Evolutionary conservation across 2,329 filamentous ascomycete species (phyloP), one percentile per base, ranked within the genome.

Genomic region (Cercospora berteroae): DNA sequence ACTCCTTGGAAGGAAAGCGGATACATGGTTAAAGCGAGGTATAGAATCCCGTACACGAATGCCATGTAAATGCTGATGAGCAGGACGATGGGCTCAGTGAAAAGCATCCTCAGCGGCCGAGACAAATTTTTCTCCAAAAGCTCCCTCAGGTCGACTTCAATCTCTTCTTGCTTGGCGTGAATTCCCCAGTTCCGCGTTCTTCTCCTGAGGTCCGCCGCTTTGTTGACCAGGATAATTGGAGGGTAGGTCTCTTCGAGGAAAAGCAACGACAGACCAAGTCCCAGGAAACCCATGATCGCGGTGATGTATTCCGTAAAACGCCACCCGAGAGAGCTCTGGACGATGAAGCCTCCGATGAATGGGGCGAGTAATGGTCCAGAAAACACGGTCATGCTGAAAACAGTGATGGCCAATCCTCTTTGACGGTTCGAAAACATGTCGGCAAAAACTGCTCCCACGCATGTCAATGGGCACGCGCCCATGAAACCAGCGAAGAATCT

Each of bases 1-100:
- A 93, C 84, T 1, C 79, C 77, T 69, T 89, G 83, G 80, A 95
- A 96, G 58, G 96, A 90, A 55, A 95, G 86, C 0, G 91, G 89
- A 73, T 96, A 96, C 1, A 92, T 91, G 0, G 92, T 94, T 62
- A 97, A 83, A 82, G 95, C 95, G 27, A 94, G 88, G 75, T 95
- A 96, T 1, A 96, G 86, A 0, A 95, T 83, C 5, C 77, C 75
- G 62, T 77, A 78, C 80, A 78, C 70, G 67, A 76, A 77, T 2
- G 72, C 70, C 70, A 76, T 75, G 72, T 84, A 58, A 65, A 83
- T 79, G 20, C 80, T 80, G 50, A 84, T 75, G 1, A 83, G 73
- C 18, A 84, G 73, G 0, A 84, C 82, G 63, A 84, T 84, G 1
- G 83, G 82, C 71, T 84, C 83, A 0, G 80, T 81, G 71, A 83